Base-by-base conservation (phyloP, 768 basidiomycete species). In the Lyophyllum shimeji region DNA sequence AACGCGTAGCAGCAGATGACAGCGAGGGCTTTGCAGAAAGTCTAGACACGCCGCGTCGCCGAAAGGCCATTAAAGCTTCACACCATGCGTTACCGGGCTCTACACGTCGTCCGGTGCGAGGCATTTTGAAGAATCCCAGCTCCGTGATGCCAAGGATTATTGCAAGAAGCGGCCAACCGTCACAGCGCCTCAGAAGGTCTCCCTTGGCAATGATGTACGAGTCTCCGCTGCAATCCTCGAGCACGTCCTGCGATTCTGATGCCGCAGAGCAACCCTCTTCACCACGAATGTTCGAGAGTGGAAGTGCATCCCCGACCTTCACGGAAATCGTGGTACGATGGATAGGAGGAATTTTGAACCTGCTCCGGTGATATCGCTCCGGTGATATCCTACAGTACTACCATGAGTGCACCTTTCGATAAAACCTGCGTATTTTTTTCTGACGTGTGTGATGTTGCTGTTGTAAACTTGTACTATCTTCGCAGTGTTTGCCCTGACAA, bases 51-150 rank as follows among this genome's bases (percentile, higher is more conserved):
- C 39, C 7, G 27, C 46, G n/a, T 12, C 15, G 25, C 17, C 29
- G 9, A 31, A 47, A 47, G 29, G n/a, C 27, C 18, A 7, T 18
- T 7, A 47, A 47, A 18, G 12, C 46, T 13, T 47, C n/a, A n/a
- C 9, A 31, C n/a, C 7, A 18, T 50, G 3, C 33, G 20, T 21
- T 23, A 24, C 48, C 23, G 37, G 11, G 18, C n/a, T 9, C 13
- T 18, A 13, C 44, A 47, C 44, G 27, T 15, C 27, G 27, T 18
- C 25, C 46, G 6, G 13, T n/a, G 6, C 46, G 46, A n/a, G 46
- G 46, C 8, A 47, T 47, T n/a, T 31, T 47, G 46, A 47, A 47
- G 46, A 29, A 47, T 47, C 27, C 46, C 21, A 46, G 44, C 44
- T 46, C 44, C 5, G 44, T 46, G 46, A 47, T 27, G 46, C 46